phyloP scores from a whole-genome alignment of 2,329 filamentous ascomycete genomes.

The Coniochaeta prunicola region DNA sequence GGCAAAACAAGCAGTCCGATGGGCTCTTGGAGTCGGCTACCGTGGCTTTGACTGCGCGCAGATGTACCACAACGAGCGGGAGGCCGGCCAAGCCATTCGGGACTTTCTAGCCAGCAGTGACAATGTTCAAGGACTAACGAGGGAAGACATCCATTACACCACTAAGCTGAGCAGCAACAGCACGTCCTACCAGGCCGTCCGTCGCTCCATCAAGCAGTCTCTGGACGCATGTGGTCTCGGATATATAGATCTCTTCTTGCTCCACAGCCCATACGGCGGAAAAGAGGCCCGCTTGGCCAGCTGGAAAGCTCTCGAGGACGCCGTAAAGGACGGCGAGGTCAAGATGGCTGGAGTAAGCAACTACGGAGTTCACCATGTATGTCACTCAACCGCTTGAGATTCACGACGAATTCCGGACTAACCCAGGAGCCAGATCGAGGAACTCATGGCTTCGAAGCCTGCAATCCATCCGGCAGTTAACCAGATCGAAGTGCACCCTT shows the following conservation, averaged over 20 bases:
- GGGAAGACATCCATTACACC: slow-evolving; percentile 72
- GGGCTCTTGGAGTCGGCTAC: slow-evolving; percentile 47
- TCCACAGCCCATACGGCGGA: slow-evolving; percentile 75
- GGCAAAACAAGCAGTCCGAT: slow-evolving; percentile 48
- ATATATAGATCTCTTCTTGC: slow-evolving; percentile 72
- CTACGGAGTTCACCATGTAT: slow-evolving; percentile 66
- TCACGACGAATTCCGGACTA: not conserved
- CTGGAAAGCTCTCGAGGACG: slow-evolving; percentile 73
- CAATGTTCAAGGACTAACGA: slow-evolving; percentile 43
- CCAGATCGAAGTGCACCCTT: slow-evolving; percentile 77
- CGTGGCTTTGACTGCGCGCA: slow-evolving; percentile 46
- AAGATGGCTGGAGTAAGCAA: slow-evolving; percentile 70
- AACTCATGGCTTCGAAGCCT: slow-evolving; percentile 57
- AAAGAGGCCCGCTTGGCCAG: slow-evolving; percentile 59
- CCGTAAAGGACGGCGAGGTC: slow-evolving; percentile 63
- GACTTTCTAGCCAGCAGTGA: slow-evolving; percentile 43
- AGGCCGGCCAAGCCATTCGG: slow-evolving; percentile 59
- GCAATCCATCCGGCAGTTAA: slow-evolving; percentile 63
- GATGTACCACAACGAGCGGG: slow-evolving; percentile 61
- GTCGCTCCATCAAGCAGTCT: slow-evolving; percentile 57
- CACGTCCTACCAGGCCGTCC: slow-evolving; percentile 59
- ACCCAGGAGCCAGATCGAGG: slow-evolving; percentile 45
- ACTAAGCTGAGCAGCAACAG: slow-evolving; percentile 65
- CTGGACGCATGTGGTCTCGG: slow-evolving; percentile 59
- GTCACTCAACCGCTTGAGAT: no score